phyloP scores from a whole-genome alignment of 75 land plant genomes.

The Selaginella moellendorffii region DNA sequence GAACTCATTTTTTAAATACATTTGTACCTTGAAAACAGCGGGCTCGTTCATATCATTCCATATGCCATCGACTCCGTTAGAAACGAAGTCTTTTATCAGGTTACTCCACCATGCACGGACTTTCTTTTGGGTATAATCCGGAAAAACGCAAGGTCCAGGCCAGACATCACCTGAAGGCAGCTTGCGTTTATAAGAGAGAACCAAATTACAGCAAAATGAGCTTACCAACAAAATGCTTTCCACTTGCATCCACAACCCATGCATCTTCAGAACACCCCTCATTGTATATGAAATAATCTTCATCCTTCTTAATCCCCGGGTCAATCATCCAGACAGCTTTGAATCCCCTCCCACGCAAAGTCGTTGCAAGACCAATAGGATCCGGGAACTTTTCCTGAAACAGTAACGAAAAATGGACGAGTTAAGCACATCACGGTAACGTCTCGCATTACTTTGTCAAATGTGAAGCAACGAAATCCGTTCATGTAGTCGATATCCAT shows the following conservation, averaged over 20 bases:
- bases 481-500: constrained; percentile 99
- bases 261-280: constrained; percentile 50
- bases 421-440: neutral
- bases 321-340: constrained; percentile 98
- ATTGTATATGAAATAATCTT: constrained; percentile 73
- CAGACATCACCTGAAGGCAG: constrained; percentile 86
- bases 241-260: constrained; percentile 57
- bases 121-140: constrained; percentile 65
- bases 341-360: constrained; percentile 55
- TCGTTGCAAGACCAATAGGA: constrained; percentile 47
- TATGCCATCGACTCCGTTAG: constrained; percentile 91
- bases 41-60: constrained; percentile 99
- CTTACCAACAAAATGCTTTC: constrained; percentile 64
- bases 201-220: neutral
- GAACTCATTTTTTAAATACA: no score
- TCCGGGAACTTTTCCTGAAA: constrained; percentile 62
- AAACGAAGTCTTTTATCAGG: constrained; percentile 54
- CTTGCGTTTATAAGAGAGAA: neutral
- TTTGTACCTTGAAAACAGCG: constrained; percentile 64
- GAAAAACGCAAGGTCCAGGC: constrained; percentile 94
- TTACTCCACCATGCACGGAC: constrained; percentile 78
- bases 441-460: constrained; percentile 43
- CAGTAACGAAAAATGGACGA: no score
- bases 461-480: constrained; percentile 90
- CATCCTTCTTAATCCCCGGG: constrained; percentile 79